phyloP scores from a whole-genome alignment of 1,284 basidiomycete genomes.

The Mycena citricolor region DNA sequence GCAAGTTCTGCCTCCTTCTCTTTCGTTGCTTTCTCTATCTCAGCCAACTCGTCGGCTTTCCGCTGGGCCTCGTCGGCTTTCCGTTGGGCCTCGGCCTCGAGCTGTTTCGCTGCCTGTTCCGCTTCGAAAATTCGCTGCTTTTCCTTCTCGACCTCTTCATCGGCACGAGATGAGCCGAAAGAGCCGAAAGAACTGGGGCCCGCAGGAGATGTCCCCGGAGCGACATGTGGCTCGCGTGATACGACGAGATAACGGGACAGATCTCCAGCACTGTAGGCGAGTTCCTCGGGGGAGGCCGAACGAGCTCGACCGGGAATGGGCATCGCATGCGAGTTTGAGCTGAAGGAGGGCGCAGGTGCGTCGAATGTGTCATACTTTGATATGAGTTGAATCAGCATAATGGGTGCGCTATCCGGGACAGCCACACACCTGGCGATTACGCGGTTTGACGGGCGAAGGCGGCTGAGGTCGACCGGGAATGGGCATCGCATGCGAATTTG shows the following conservation, averaged over 20 bases:
- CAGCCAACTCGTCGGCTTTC: slow-evolving; percentile 19
- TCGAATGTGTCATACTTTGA: too few relatives aligned
- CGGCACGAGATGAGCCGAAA: not conserved
- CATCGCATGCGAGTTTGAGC: not conserved
- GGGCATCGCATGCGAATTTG: slow-evolving; percentile 1
- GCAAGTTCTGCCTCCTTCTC: slow-evolving; percentile 14
- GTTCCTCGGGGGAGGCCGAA: not conserved
- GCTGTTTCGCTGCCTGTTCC: slow-evolving; percentile 6
- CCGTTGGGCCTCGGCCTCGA: slow-evolving; percentile 12
- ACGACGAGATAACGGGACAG: slow-evolving; percentile 1
- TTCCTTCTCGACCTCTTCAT: slow-evolving; percentile 1
- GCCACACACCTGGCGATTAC: too few relatives aligned
- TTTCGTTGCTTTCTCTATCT: slow-evolving; percentile 22
- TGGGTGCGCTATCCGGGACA: too few relatives aligned
- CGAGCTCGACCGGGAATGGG: slow-evolving; percentile 10
- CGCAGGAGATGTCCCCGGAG: not conserved
- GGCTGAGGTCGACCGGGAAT: slow-evolving; percentile 13
- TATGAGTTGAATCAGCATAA: too few relatives aligned
- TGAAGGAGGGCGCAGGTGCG: too few relatives aligned
- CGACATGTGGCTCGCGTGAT: too few relatives aligned
- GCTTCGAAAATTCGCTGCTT: slow-evolving; percentile 8
- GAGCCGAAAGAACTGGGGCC: not conserved
- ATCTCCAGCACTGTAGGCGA: slow-evolving; percentile 2
- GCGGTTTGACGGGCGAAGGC: too few relatives aligned
- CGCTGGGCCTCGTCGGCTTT: slow-evolving; percentile 11